A percentile compares a stretch with the other conserved stretches of the same genome.
Evolutionary conservation across 192 early-diverging fungal genomes (phyloP).

Genomic region (Coemansia sp.): DNA sequence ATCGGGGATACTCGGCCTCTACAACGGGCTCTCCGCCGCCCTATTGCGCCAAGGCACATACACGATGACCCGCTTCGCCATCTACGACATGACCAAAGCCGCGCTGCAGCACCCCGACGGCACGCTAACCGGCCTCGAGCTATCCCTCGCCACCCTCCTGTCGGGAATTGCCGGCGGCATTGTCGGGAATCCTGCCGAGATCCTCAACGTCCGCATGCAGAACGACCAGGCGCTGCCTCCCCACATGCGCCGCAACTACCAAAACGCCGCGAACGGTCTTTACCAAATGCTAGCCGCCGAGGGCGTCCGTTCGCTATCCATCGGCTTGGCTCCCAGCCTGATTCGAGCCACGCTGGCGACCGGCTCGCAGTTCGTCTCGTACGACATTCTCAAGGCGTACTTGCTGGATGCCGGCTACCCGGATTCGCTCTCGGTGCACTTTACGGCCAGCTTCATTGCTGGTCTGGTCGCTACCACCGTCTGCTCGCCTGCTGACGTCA

Average conservation of each 20-base stretch:
- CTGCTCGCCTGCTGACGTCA: slow-evolving; percentile 74
- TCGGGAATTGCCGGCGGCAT: slow-evolving; percentile 59
- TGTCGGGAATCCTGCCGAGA: slow-evolving; percentile 74
- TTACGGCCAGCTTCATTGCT: slow-evolving; percentile 67
- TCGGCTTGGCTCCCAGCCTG: slow-evolving; percentile 86
- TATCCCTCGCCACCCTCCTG: slow-evolving; percentile 22
- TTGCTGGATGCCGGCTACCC: slow-evolving; percentile 57
- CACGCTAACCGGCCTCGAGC: slow-evolving; percentile 7
- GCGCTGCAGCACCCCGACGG: slow-evolving; percentile 13
- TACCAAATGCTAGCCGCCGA: slow-evolving; percentile 70
- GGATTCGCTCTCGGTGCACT: slow-evolving; percentile 70
- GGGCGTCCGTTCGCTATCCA: slow-evolving; percentile 70
- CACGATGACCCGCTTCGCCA: slow-evolving; percentile 75
- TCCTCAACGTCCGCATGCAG: slow-evolving; percentile 82
- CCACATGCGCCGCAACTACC: slow-evolving; percentile 65
- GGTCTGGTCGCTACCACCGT: slow-evolving; percentile 75
- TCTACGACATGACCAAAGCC: slow-evolving; percentile 60
- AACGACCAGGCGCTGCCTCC: slow-evolving; percentile 69
- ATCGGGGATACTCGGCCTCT: slow-evolving; percentile 80
- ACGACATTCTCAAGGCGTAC: slow-evolving; percentile 70
- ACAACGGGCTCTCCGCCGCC: slow-evolving; percentile 70
- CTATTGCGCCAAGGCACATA: slow-evolving; percentile 75
- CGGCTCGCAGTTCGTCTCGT: slow-evolving; percentile 69
- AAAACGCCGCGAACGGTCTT: slow-evolving; percentile 65
- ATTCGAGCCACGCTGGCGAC: slow-evolving; percentile 84